Conservation (phyloP, 2,329 filamentous ascomycete species). For the Lasiodiplodia sp. region DNA sequence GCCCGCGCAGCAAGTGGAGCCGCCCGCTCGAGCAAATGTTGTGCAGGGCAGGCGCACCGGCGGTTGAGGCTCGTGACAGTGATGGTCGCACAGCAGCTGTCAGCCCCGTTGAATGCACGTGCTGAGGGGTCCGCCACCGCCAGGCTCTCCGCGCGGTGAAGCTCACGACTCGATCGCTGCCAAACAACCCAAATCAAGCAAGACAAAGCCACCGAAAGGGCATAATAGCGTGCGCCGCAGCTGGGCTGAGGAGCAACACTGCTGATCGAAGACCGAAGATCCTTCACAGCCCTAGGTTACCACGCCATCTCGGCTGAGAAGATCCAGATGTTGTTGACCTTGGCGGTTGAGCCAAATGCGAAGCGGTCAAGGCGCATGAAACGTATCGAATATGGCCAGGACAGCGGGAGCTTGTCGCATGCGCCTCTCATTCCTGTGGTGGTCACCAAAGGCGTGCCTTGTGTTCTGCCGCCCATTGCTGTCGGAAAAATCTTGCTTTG, state of each 20-base stretch:
- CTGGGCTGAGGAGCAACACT: background rate
- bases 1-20: slow-evolving; percentile 29
- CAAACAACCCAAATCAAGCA: background rate
- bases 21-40: slow-evolving; percentile 26
- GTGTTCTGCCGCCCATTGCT: background rate
- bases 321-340: background rate
- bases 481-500: background rate
- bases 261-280: background rate
- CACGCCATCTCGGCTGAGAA: background rate
- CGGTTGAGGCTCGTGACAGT: slow-evolving; percentile 29
- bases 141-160: background rate
- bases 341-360: background rate
- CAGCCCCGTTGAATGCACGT: slow-evolving; percentile 19
- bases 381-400: slow-evolving; percentile 6
- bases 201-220: background rate
- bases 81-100: slow-evolving; percentile 27
- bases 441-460: background rate
- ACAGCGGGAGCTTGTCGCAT: background rate
- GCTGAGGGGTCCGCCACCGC: slow-evolving; percentile 4
- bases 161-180: background rate
- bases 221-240: background rate
- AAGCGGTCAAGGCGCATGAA: slow-evolving; percentile 6
- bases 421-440: background rate
- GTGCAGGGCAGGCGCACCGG: slow-evolving; percentile 17
- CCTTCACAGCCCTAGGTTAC: background rate